phyloP scores from a whole-genome alignment of 345 rosid genomes.

The Gossypium ekmanianum region DNA sequence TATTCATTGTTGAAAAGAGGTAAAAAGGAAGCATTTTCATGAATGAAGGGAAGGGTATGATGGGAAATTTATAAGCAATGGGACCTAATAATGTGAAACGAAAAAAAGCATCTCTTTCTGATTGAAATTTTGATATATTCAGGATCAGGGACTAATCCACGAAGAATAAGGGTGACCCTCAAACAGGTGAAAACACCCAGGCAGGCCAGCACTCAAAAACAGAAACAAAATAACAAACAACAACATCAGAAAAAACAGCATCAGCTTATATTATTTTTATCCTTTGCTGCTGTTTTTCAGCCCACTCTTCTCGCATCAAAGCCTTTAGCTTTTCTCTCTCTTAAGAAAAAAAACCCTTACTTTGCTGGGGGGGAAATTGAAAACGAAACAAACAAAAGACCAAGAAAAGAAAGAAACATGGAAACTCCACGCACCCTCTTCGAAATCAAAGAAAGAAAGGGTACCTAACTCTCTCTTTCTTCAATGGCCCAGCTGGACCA shows the following conservation, averaged over 20 bases:
- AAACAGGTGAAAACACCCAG: constrained; percentile 19
- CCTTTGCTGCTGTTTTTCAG: constrained; percentile 17
- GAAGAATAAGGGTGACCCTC: constrained; percentile 4
- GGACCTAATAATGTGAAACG: background rate
- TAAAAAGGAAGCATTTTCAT: no score
- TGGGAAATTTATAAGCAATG: constrained; percentile 7
- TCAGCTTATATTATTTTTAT: constrained; percentile 25
- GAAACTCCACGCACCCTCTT: constrained; percentile 25
- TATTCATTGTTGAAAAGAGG: background rate
- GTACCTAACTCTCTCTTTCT: constrained; percentile 22
- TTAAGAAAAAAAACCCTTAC: background rate
- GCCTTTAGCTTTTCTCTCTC: constrained; percentile 15
- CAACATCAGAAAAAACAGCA: constrained; percentile 25
- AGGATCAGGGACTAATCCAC: no score
- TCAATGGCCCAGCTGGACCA: constrained; percentile 67
- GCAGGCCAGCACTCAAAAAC: background rate
- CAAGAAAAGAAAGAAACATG: constrained; percentile 26
- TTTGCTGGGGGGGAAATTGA: background rate
- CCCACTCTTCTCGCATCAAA: constrained; percentile 6
- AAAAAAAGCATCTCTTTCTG: constrained; percentile 14
- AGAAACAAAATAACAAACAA: constrained; percentile 13
- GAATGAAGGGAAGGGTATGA: constrained; percentile 12
- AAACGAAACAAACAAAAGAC: constrained; percentile 10
- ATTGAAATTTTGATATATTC: background rate
- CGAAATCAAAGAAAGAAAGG: constrained; percentile 5